Percentiles rank a stretch among this genome's conserved stretches.
phyloP scores from a whole-genome alignment of 208 protist genomes.

The Trypanosoma platydactyli region DNA sequence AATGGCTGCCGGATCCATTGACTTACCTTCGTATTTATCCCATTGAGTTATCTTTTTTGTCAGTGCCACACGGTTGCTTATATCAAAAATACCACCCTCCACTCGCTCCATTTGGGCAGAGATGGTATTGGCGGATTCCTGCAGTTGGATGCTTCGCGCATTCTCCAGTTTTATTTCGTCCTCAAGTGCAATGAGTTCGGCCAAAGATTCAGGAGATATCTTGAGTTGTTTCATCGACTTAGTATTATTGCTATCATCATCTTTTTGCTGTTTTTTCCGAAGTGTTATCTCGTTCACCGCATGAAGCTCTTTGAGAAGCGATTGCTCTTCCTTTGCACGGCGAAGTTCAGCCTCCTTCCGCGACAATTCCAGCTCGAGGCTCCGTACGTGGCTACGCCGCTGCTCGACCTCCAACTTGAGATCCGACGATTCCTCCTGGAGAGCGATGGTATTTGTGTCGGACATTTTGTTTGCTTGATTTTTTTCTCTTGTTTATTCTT shows the following conservation, averaged over 20 bases:
- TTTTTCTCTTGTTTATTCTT: constrained; percentile 4
- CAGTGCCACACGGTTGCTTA: constrained; percentile 38
- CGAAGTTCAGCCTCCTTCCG: constrained; percentile 78
- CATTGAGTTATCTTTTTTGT: constrained; percentile 68
- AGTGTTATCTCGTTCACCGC: constrained; percentile 80
- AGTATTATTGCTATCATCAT: neutral
- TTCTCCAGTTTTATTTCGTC: constrained; percentile 75
- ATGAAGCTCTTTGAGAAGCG: constrained; percentile 69
- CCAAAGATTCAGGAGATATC: constrained; percentile 61
- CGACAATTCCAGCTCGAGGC: constrained; percentile 61
- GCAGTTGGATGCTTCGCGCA: constrained; percentile 53
- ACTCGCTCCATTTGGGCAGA: constrained; percentile 56
- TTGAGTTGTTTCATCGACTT: constrained; percentile 55
- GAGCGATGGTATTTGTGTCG: constrained; percentile 49
- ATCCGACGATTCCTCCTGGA: constrained; percentile 38
- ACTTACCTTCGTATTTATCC: constrained; percentile 33
- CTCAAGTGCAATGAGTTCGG: constrained; percentile 59
- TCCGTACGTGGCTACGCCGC: constrained; percentile 51
- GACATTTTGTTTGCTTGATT: constrained; percentile 33
- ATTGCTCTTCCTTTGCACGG: constrained; percentile 76
- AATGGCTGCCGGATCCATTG: constrained; percentile 20
- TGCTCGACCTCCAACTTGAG: constrained; percentile 37
- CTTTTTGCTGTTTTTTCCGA: constrained; percentile 46
- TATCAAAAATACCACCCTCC: constrained; percentile 55
- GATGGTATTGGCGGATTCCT: constrained; percentile 45